These are phyloP conservation scores for Monosporascus ibericus DNA, from an alignment of 2,329 filamentous ascomycete species.

Conservation along the genomic window DNA sequence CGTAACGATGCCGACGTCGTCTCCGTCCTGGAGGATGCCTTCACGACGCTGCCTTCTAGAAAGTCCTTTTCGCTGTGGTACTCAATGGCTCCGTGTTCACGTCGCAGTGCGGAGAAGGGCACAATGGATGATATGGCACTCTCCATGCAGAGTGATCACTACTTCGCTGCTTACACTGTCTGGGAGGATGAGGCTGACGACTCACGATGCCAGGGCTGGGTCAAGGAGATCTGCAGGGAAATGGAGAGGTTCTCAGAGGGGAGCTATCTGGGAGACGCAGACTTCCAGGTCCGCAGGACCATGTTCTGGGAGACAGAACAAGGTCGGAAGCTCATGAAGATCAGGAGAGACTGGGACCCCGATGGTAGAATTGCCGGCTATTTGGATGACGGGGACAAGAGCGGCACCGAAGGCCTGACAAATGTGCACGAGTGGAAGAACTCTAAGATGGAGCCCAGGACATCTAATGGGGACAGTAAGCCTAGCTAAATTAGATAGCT, in stretches of 20 bases:
- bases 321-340: constrained; percentile 31
- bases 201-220: no score
- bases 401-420: no score
- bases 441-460: no score
- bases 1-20: constrained; percentile 39
- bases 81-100: constrained; percentile 42
- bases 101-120: constrained; percentile 11
- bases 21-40: constrained; percentile 37
- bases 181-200: no score
- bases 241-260: constrained; percentile 37
- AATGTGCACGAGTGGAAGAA: no score
- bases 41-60: constrained; percentile 38
- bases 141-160: constrained; percentile 49
- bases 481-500: no score
- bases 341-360: no score
- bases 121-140: constrained; percentile 45
- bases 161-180: constrained; percentile 44
- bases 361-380: no score
- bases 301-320: constrained; percentile 42
- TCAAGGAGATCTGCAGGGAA: no score
- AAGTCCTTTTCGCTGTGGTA: constrained; percentile 44
- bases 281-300: constrained; percentile 41
- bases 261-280: constrained; percentile 49
- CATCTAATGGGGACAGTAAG: no score
- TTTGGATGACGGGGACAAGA: no score